Conservation (phyloP, 208 protist species). For the Trypanosoma grayi region DNA sequence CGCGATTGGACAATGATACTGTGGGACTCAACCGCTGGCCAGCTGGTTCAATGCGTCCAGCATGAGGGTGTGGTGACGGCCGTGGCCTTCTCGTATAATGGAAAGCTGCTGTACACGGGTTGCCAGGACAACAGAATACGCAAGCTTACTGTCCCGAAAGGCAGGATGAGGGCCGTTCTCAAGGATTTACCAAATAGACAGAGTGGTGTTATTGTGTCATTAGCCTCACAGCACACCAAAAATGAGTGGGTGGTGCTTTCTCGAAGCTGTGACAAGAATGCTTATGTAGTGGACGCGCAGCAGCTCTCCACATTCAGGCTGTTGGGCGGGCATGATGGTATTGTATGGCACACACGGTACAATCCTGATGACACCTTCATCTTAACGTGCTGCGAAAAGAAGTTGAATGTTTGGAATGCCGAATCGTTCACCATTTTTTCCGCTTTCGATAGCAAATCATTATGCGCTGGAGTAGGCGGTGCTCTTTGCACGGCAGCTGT, state of each 20-base stretch:
- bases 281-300: constrained; percentile 37
- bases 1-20: constrained; percentile 45
- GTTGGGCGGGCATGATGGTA: constrained; percentile 42
- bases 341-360: constrained; percentile 53
- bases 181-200: constrained; percentile 15
- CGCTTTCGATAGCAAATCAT: constrained; percentile 25
- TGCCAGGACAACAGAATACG: constrained; percentile 60
- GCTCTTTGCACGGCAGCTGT: constrained; percentile 49
- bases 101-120: constrained; percentile 50
- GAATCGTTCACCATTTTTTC: constrained; percentile 22
- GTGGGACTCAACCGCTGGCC: constrained; percentile 53
- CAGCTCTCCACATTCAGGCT: constrained; percentile 23
- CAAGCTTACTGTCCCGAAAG: constrained; percentile 38
- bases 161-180: constrained; percentile 21
- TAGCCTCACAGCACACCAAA: constrained; percentile 47
- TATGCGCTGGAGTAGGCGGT: background rate
- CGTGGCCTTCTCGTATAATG: constrained; percentile 47
- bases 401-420: constrained; percentile 48
- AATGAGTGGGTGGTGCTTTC: constrained; percentile 46
- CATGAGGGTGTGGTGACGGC: constrained; percentile 63
- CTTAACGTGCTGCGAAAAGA: constrained; percentile 52
- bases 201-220: constrained; percentile 42
- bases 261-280: constrained; percentile 41
- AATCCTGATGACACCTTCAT: constrained; percentile 39
- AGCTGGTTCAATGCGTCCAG: constrained; percentile 46